A percentile compares a stretch with the other conserved stretches of the same genome.
phyloP scores from a whole-genome alignment of 768 basidiomycete species.

The Amanita jacksonii region DNA sequence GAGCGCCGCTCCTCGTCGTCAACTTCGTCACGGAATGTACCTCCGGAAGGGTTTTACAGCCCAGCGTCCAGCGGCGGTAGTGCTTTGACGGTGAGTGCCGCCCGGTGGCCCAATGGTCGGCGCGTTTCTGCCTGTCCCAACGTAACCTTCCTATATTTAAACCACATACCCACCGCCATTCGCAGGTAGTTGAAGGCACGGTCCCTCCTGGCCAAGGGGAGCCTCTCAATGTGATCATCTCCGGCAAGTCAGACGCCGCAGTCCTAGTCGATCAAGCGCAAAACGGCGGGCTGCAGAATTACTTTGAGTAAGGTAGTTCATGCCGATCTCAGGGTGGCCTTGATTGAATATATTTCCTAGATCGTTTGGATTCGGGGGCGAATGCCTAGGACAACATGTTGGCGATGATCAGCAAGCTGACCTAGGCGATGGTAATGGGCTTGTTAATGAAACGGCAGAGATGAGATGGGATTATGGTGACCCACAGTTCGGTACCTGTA shows the following conservation, averaged over 20 bases:
- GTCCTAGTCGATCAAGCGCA: slow-evolving; percentile 52
- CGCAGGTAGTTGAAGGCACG: slow-evolving; percentile 44
- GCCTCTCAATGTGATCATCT: slow-evolving; percentile 77
- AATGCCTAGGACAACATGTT: slow-evolving; percentile 79
- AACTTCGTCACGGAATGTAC: slow-evolving; percentile 25
- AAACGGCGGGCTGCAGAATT: slow-evolving; percentile 75
- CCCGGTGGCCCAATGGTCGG: too few relatives aligned
- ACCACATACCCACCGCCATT: neutral
- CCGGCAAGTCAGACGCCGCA: slow-evolving; percentile 58
- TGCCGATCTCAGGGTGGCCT: neutral
- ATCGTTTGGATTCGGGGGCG: slow-evolving; percentile 60
- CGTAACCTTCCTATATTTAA: neutral
- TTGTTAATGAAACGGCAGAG: slow-evolving; percentile 68
- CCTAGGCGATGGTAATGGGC: slow-evolving; percentile 77
- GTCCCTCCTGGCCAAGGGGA: slow-evolving; percentile 72
- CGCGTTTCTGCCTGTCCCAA: neutral
- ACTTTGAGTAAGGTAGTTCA: slow-evolving; percentile 68
- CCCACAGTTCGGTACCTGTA: slow-evolving; percentile 72
- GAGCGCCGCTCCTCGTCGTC: slow-evolving; percentile 7
- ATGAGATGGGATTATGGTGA: slow-evolving; percentile 82
- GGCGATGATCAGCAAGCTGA: slow-evolving; percentile 62
- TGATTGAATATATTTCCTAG: slow-evolving; percentile 22
- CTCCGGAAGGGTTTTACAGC: slow-evolving; percentile 49
- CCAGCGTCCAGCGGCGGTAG: slow-evolving; percentile 50
- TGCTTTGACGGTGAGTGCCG: slow-evolving; percentile 56